Conservation (phyloP, 441 rosid genomes). For the Populus trichocarpa region DNA sequence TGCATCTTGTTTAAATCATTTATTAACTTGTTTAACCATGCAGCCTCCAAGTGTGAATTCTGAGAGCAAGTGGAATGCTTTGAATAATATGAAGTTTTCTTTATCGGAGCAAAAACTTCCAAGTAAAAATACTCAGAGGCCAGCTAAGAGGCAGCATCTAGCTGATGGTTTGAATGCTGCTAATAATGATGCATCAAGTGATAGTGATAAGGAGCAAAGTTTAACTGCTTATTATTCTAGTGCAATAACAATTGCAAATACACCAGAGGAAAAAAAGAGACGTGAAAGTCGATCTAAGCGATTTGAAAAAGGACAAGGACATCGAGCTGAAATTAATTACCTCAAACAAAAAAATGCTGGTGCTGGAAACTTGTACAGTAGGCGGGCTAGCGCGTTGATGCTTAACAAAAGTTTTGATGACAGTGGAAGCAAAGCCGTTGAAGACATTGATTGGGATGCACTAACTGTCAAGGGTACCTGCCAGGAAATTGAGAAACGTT, state of each 20-base stretch:
- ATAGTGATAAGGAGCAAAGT: conserved; percentile 82
- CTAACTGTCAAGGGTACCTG: conserved; percentile 96
- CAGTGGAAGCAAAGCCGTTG: conserved; percentile 84
- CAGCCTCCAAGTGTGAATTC: conserved; percentile 44
- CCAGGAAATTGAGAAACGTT: conserved; percentile 96
- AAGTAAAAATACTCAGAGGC: conserved; percentile 55
- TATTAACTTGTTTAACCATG: conserved; percentile 16
- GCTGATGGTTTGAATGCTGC: conserved; percentile 42
- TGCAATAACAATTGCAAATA: conserved; percentile 56
- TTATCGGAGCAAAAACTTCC: conserved; percentile 47
- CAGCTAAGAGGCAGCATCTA: conserved; percentile 75
- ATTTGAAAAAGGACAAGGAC: conserved; percentile 78
- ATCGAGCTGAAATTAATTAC: conserved; percentile 47
- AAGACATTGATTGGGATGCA: conserved; percentile 99
- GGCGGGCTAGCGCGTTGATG: conserved; percentile 77
- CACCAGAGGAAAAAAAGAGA: conserved; percentile 83
- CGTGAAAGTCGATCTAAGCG: conserved; percentile 95
- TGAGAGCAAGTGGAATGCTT: conserved; percentile 52
- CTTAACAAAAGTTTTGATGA: conserved; percentile 75
- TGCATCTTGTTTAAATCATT: conserved; percentile 8
- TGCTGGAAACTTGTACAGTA: conserved; percentile 57
- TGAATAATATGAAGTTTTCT: conserved; percentile 35
- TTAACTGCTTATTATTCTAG: conserved; percentile 71
- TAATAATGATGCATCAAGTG: conserved; percentile 85
- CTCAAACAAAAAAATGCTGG: conserved; percentile 60